A percentile compares a stretch with the other conserved stretches of the same genome.
These are phyloP conservation scores for Euptelea pleiosperma DNA, from an alignment of 164 flowering plant genomes.

Conservation along the genomic window DNA sequence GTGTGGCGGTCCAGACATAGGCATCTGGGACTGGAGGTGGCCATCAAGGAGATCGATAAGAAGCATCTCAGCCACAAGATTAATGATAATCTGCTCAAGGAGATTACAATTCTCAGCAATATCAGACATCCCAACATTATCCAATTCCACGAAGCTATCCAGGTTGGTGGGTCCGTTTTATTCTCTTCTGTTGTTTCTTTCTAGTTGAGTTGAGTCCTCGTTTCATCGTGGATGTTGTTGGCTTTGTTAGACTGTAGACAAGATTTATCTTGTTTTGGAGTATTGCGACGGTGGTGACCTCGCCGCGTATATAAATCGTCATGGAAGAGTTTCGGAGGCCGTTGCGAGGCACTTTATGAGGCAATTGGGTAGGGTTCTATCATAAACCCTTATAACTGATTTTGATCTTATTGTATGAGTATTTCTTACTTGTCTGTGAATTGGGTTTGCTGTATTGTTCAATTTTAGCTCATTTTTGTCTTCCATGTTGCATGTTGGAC, in stretches of 20 bases:
- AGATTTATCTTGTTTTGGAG: conserved; percentile 53
- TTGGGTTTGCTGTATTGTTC: too few relatives aligned
- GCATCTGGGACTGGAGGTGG: conserved; percentile 33
- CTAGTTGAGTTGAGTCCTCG: not conserved
- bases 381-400: too few relatives aligned
- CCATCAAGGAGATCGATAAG: conserved; percentile 53
- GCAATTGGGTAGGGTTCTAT: too few relatives aligned
- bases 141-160: conserved; percentile 41
- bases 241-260: conserved; percentile 34
- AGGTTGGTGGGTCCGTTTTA: conserved; percentile 22
- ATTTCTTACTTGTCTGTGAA: too few relatives aligned
- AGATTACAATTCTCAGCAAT: conserved; percentile 45
- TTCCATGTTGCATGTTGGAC: not conserved
- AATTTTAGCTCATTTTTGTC: too few relatives aligned
- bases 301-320: conserved; percentile 41
- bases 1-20: conserved; percentile 48
- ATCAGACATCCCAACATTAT: conserved; percentile 51
- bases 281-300: conserved; percentile 60
- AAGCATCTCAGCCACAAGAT: conserved; percentile 36
- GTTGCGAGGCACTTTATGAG: conserved; percentile 56
- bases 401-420: too few relatives aligned
- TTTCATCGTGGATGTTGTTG: not conserved
- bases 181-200: not conserved
- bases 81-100: conserved; percentile 40
- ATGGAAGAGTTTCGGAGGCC: conserved; percentile 43